Conservation (phyloP, 371 early-diverging fungal genomes). For the Mucor racemosus region DNA sequence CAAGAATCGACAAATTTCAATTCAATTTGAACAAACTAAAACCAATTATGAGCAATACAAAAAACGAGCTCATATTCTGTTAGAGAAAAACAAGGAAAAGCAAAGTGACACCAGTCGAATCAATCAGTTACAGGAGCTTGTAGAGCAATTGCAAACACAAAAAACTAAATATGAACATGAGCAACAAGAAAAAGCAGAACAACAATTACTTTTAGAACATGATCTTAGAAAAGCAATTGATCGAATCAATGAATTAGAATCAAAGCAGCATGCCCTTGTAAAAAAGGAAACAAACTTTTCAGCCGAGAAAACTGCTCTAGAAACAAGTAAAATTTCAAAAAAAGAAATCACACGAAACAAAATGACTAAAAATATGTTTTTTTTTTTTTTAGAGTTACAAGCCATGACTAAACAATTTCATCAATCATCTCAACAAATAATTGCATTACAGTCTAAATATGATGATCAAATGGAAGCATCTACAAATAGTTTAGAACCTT, state of each 20-base stretch:
- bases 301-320: slow-evolving; percentile 8
- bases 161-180: slow-evolving; percentile 35
- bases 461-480: slow-evolving; percentile 11
- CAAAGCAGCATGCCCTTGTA: slow-evolving; percentile 31
- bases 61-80: slow-evolving; percentile 58
- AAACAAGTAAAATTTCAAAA: slow-evolving; percentile 9
- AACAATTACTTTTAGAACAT: slow-evolving; percentile 42
- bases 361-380: background rate
- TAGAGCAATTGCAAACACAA: slow-evolving; percentile 36
- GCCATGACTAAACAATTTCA: background rate
- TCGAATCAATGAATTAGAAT: slow-evolving; percentile 53
- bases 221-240: slow-evolving; percentile 58
- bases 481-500: background rate
- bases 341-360: background rate
- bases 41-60: slow-evolving; percentile 66
- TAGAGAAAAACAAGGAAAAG: slow-evolving; percentile 50
- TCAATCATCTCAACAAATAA: slow-evolving; percentile 7
- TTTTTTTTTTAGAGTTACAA: slow-evolving; percentile 18
- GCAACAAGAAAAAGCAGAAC: slow-evolving; percentile 34
- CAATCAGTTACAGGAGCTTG: slow-evolving; percentile 43
- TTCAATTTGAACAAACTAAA: slow-evolving; percentile 51
- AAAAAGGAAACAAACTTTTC: slow-evolving; percentile 11
- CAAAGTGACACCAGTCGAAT: slow-evolving; percentile 34
- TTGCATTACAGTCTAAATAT: slow-evolving; percentile 11
- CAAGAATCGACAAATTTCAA: slow-evolving; percentile 50